These are phyloP conservation scores for Diaporthe sp. DNA, from an alignment of 2,329 filamentous ascomycete genomes.

Conservation along the genomic window DNA sequence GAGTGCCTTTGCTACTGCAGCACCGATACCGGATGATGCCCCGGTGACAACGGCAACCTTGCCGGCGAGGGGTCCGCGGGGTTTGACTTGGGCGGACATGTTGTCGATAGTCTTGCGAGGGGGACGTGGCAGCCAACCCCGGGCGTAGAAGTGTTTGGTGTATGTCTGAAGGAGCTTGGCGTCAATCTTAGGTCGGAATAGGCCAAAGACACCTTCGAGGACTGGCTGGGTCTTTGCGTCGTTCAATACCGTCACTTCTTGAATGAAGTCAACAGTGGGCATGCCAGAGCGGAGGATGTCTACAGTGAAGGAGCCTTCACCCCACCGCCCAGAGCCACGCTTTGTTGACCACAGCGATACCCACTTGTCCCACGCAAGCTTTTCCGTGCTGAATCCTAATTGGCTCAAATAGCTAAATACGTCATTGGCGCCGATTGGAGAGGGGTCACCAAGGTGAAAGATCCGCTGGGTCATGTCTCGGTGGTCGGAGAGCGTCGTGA, in stretches of 20 bases:
- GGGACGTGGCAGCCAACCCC: conserved; percentile 79
- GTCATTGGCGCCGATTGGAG: conserved; percentile 73
- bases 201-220: conserved; percentile 58
- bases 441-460: conserved; percentile 81
- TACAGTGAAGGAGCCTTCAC: conserved; percentile 80
- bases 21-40: conserved; percentile 83
- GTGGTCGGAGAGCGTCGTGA: conserved; percentile 77
- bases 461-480: conserved; percentile 71
- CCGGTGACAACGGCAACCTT: conserved; percentile 83
- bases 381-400: conserved; percentile 78
- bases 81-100: conserved; percentile 46
- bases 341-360: conserved; percentile 79
- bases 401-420: conserved; percentile 74
- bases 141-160: conserved; percentile 82
- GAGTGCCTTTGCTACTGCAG: conserved; percentile 77
- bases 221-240: conserved; percentile 76
- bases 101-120: conserved; percentile 61
- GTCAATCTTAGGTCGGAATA: conserved; percentile 78
- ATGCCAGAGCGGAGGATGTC: conserved; percentile 86
- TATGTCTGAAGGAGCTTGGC: conserved; percentile 80
- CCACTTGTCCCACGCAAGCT: conserved; percentile 79
- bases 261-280: conserved; percentile 79
- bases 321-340: conserved; percentile 72
- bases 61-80: conserved; percentile 72
- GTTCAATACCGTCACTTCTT: conserved; percentile 79